Base-by-base conservation (phyloP, 257 asterid genomes). In the Nemophila menziesii region DNA sequence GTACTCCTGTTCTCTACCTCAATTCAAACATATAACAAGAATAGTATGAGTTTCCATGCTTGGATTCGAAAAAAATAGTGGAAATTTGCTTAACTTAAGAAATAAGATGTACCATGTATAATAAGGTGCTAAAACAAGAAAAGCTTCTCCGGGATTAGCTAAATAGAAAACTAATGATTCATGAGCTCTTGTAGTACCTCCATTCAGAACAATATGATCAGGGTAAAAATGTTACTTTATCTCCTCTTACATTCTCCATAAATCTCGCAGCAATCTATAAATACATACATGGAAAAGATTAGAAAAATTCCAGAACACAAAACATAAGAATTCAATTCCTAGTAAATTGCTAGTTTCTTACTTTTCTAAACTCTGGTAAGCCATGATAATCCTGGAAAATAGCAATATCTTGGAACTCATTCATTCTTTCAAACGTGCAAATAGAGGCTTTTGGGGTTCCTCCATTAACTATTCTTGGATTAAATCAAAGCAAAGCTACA, bases 111-210 rank as follows among this genome's bases (percentile, higher is more conserved):
- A 80, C 95, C 68, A 93, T 5, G 95, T 86, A 75, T 84, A 84
- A 44, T 84, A 84, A 16, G 93, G 95, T 11, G 92, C 65, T 1
- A 93, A 93, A 3, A 84, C 87, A 63, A 84, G 45, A 16, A n/a
- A n/a, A n/a, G n/a, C n/a, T n/a, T n/a, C n/a, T n/a, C n/a, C n/a
- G n/a, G n/a, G n/a, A n/a, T n/a, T 80, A 54, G 84, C 95, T 77
- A 84, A 62, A 44, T 93, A 84, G 62, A 84, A 84, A 52, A 86
- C 78, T 18, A 84, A 46, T 12, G 68, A 66, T 63, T 84, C 95
- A 26, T 72, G 82, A 44, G 84, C 95, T 23, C 87, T 92, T 1
- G 93, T 84, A 20, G 95, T 93, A 3, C 95, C 95, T 16, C 93
- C 95, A 33, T 79, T 68, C 93, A 84, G 74, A 0, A 84, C 92